Evolutionary conservation across 2,329 filamentous ascomycete species (phyloP).

Genomic region (Diaporthe sp.): DNA sequence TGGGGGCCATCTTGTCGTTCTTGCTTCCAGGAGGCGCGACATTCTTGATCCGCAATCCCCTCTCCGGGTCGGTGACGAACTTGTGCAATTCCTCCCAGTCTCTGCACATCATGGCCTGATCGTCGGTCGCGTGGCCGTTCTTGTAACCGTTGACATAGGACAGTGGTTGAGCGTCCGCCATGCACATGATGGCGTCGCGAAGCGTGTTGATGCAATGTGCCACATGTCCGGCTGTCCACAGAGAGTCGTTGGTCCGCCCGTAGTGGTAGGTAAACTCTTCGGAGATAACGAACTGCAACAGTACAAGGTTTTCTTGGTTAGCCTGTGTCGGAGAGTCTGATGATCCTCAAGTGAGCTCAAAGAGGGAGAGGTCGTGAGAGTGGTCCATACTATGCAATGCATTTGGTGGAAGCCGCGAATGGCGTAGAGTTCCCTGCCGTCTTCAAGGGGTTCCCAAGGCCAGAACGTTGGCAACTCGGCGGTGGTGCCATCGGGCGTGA

Average conservation of each 20-base stretch:
- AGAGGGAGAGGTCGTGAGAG: no score
- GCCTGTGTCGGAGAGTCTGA: neutral
- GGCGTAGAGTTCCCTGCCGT: slow-evolving; percentile 4
- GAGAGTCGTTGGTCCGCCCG: neutral
- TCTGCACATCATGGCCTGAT: slow-evolving; percentile 13
- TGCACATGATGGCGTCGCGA: slow-evolving; percentile 11
- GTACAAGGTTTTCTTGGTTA: neutral
- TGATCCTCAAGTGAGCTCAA: neutral
- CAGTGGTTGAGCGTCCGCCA: neutral
- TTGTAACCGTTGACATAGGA: neutral
- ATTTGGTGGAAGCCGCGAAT: slow-evolving; percentile 14
- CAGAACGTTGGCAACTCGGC: neutral
- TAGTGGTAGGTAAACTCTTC: slow-evolving; percentile 14
- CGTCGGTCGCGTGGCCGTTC: slow-evolving; percentile 6
- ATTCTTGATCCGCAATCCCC: slow-evolving; percentile 7
- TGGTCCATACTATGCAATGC: slow-evolving; percentile 10
- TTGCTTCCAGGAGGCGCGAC: slow-evolving; percentile 1
- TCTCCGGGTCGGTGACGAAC: neutral
- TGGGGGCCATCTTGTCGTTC: neutral
- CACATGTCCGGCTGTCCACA: slow-evolving; percentile 3
- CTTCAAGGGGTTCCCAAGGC: neutral
- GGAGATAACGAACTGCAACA: slow-evolving; percentile 5
- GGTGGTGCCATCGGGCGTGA: neutral
- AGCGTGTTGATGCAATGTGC: slow-evolving; percentile 23
- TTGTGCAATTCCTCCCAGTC: slow-evolving; percentile 17